Evolutionary conservation across 2,329 filamentous ascomycete species (phyloP).

Genomic region (Colletotrichum sp.): DNA sequence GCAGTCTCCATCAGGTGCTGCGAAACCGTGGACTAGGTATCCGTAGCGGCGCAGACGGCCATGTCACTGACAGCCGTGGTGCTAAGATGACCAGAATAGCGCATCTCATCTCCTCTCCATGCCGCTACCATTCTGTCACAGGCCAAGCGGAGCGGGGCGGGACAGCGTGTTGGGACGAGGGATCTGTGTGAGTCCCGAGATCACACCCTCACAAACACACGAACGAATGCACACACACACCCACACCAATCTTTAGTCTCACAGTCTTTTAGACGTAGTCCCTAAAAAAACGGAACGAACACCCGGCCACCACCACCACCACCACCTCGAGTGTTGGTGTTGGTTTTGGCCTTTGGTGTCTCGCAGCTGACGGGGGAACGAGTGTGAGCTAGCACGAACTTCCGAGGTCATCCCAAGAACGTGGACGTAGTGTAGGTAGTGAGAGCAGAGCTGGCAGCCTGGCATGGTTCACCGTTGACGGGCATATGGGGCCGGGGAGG

Average conservation of each 20-base stretch:
- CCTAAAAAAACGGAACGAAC: neutral
- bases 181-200: conserved; percentile 2
- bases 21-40: neutral
- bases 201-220: neutral
- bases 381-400: neutral
- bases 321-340: neutral
- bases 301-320: neutral
- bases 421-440: neutral
- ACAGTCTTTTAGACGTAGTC: neutral
- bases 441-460: neutral
- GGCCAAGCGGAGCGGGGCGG: conserved; percentile 10
- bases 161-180: conserved; percentile 7
- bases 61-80: neutral
- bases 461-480: neutral
- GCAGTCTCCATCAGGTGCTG: neutral
- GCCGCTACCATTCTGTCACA: conserved; percentile 3
- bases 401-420: neutral
- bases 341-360: neutral
- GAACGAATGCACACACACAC: neutral
- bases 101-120: conserved; percentile 11
- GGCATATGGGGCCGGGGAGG: neutral
- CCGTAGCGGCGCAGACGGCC: neutral
- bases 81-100: conserved; percentile 14
- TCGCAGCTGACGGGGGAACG: conserved; percentile 5
- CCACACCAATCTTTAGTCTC: neutral